phyloP scores from a whole-genome alignment of 2,329 filamentous ascomycete species.

The Akanthomyces uredinophilus region DNA sequence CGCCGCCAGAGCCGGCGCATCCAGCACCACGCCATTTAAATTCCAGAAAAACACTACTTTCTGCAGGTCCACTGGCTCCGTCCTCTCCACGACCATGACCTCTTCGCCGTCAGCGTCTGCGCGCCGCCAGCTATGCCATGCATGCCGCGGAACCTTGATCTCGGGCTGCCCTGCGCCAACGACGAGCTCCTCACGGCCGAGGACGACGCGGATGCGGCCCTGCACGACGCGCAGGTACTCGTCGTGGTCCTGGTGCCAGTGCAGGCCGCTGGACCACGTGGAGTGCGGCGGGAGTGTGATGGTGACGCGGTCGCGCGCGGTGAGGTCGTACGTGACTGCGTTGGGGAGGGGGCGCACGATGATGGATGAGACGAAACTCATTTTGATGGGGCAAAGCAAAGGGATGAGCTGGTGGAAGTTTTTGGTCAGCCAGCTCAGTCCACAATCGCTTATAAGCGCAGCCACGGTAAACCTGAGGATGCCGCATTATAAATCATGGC shows the following conservation, averaged over 20 bases:
- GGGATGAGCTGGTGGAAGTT: not conserved
- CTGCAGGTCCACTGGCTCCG: conserved; percentile 37
- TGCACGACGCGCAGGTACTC: conserved; percentile 40
- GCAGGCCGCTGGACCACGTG: conserved; percentile 42
- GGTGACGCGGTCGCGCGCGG: conserved; percentile 30
- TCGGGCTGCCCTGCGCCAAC: conserved; percentile 24
- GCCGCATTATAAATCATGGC: conserved; percentile 11
- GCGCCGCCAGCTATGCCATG: conserved; percentile 43
- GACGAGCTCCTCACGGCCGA: conserved; percentile 18
- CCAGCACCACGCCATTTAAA: conserved; percentile 37
- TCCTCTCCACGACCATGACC: conserved; percentile 25
- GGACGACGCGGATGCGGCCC: conserved; percentile 28
- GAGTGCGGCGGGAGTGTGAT: conserved; percentile 40
- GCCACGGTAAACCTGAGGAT: conserved; percentile 1
- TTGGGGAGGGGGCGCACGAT: not conserved
- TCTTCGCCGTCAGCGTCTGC: conserved; percentile 30
- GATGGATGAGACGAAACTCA: not conserved
- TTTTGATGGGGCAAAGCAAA: not conserved
- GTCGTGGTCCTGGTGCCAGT: conserved; percentile 44
- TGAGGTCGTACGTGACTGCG: conserved; percentile 28
- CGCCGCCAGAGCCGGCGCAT: conserved; percentile 11
- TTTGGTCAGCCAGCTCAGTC: not conserved
- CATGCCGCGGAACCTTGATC: conserved; percentile 31
- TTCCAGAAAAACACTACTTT: conserved; percentile 48
- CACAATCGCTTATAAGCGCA: not conserved